Conservation (phyloP, 306 rosid genomes). For the Heteromeles arbutifolia region DNA sequence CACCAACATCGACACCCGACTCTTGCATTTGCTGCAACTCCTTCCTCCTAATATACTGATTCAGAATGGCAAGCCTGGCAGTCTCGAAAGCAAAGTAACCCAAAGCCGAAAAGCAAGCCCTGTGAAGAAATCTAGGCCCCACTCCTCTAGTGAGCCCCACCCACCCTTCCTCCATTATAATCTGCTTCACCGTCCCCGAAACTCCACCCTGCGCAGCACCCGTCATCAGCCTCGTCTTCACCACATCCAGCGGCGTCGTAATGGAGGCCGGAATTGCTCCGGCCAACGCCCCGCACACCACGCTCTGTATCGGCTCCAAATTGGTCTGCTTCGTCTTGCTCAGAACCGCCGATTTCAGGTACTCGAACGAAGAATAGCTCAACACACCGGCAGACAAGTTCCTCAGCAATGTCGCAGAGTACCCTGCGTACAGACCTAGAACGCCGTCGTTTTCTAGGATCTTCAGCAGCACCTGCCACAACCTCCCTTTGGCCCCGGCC, state of each 20-base stretch:
- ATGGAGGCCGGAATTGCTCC: constrained; percentile 86
- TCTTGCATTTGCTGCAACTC: constrained; percentile 35
- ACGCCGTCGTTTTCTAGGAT: constrained; percentile 71
- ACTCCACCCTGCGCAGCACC: constrained; percentile 56
- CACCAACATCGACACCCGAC: constrained; percentile 15
- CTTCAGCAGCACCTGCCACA: constrained; percentile 53
- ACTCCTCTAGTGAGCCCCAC: constrained; percentile 75
- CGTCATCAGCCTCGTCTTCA: constrained; percentile 91
- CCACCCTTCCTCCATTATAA: constrained; percentile 77
- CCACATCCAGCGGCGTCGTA: constrained; percentile 87
- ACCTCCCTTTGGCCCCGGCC: constrained; percentile 67
- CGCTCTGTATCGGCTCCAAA: constrained; percentile 76
- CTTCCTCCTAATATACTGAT: constrained; percentile 47
- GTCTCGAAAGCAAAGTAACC: constrained; percentile 96
- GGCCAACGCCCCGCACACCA: constrained; percentile 79
- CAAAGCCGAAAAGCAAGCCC: constrained; percentile 85
- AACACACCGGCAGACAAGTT: constrained; percentile 86
- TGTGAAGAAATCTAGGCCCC: constrained; percentile 90
- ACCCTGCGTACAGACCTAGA: constrained; percentile 74
- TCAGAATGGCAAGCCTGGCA: constrained; percentile 61
- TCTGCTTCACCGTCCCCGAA: constrained; percentile 47
- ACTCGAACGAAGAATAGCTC: constrained; percentile 84
- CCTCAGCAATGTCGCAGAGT: constrained; percentile 68
- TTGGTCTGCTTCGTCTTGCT: constrained; percentile 18
- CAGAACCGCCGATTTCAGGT: constrained; percentile 65